Evolutionary conservation across 768 basidiomycete genomes (phyloP).

Genomic region (Suillus ampliporus): DNA sequence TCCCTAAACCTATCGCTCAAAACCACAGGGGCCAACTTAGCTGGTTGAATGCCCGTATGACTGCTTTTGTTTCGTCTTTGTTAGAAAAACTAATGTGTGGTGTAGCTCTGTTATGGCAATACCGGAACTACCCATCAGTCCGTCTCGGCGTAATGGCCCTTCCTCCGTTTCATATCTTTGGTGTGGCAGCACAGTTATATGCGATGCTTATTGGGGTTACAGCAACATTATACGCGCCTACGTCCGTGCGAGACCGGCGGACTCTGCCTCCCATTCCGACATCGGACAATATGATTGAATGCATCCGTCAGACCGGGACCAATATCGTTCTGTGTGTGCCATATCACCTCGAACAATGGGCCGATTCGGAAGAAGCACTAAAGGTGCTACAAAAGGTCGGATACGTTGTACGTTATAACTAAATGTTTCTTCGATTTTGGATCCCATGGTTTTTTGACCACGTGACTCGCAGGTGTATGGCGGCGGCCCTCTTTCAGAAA

Average conservation of each 20-base stretch:
- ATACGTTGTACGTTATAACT: constrained; percentile 7
- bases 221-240: constrained; percentile 36
- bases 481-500: constrained; percentile 41
- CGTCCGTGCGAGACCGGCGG: constrained; percentile 8
- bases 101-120: constrained; percentile 7
- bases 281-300: constrained; percentile 12
- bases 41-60: constrained; percentile 39
- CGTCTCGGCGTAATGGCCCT: constrained; percentile 31
- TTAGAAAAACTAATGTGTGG: neutral
- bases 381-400: constrained; percentile 4
- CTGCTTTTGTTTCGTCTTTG: neutral
- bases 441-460: neutral
- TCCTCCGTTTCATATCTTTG: constrained; percentile 41
- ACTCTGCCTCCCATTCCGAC: constrained; percentile 11
- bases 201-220: constrained; percentile 28
- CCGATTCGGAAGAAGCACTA: constrained; percentile 11
- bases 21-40: constrained; percentile 35
- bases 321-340: constrained; percentile 11
- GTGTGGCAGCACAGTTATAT: constrained; percentile 31
- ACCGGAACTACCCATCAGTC: constrained; percentile 2
- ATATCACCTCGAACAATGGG: constrained; percentile 15
- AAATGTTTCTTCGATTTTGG: neutral
- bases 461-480: constrained; percentile 29
- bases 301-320: neutral
- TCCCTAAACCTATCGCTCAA: constrained; percentile 46